Conservation (phyloP, 164 flowering plant species). For the Stephania japonica region DNA sequence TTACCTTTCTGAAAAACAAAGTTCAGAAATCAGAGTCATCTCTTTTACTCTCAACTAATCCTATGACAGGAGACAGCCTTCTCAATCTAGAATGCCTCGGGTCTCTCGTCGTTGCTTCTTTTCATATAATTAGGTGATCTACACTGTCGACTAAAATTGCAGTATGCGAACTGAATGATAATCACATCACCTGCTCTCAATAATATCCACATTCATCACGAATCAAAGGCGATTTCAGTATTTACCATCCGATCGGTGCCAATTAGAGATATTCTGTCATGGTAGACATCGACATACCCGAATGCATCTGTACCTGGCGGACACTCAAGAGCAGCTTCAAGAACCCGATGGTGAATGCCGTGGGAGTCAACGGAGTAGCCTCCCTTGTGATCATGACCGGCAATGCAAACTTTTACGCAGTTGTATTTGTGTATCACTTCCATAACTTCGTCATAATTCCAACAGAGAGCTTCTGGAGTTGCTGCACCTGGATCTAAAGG, state of each 20-base stretch:
- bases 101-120: background rate
- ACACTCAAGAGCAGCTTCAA: conserved; percentile 94
- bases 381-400: conserved; percentile 90
- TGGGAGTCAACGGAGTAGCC: conserved; percentile 70
- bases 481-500: conserved; percentile 72
- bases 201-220: conserved; percentile 1
- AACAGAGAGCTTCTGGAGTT: conserved; percentile 54
- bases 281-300: conserved; percentile 64
- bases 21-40: background rate
- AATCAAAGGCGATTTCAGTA: conserved; percentile 53
- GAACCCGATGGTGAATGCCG: conserved; percentile 76
- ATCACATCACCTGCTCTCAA: background rate
- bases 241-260: conserved; percentile 63
- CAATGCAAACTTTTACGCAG: conserved; percentile 80
- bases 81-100: background rate
- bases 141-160: background rate
- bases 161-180: background rate
- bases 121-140: background rate
- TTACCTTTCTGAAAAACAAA: background rate
- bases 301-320: conserved; percentile 79
- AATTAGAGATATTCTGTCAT: conserved; percentile 48
- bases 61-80: background rate
- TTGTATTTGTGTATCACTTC: conserved; percentile 57
- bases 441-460: conserved; percentile 95
- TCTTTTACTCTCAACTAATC: background rate